Conservation (phyloP, 2,329 filamentous ascomycete genomes). For the Stromatinia cepivora region DNA sequence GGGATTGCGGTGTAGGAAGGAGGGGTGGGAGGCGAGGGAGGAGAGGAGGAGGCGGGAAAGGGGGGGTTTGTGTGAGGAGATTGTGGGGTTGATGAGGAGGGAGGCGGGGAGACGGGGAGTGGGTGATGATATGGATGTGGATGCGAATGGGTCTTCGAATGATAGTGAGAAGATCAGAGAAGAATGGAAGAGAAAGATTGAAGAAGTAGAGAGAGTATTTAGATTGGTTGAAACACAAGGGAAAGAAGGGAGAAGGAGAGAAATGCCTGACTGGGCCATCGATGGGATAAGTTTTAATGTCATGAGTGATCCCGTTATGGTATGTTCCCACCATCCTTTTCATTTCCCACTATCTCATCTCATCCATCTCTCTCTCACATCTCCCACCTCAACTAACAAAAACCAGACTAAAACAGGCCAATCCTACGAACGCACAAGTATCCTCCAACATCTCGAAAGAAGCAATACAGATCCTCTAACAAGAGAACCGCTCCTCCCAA, state of each 20-base stretch:
- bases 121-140: slow-evolving; percentile 48
- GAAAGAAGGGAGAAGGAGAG: slow-evolving; percentile 51
- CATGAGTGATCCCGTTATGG: slow-evolving; percentile 65
- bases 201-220: slow-evolving; percentile 50
- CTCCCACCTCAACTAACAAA: background rate
- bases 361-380: background rate
- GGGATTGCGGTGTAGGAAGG: slow-evolving; percentile 80
- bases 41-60: slow-evolving; percentile 56
- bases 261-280: slow-evolving; percentile 68
- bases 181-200: slow-evolving; percentile 52
- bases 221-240: slow-evolving; percentile 48
- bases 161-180: slow-evolving; percentile 44
- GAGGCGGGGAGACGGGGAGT: slow-evolving; percentile 47
- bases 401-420: slow-evolving; percentile 76
- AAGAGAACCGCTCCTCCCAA: slow-evolving; percentile 65
- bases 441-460: slow-evolving; percentile 81
- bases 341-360: background rate
- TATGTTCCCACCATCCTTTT: slow-evolving; percentile 32
- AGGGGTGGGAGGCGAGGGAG: slow-evolving; percentile 79
- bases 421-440: slow-evolving; percentile 83
- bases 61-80: slow-evolving; percentile 59
- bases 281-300: slow-evolving; percentile 75
- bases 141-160: slow-evolving; percentile 47
- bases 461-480: slow-evolving; percentile 80
- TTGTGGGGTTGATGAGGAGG: slow-evolving; percentile 53